Base-by-base conservation (phyloP, 1,139 yeast species). In the Suhomyces anneliseae region DNA sequence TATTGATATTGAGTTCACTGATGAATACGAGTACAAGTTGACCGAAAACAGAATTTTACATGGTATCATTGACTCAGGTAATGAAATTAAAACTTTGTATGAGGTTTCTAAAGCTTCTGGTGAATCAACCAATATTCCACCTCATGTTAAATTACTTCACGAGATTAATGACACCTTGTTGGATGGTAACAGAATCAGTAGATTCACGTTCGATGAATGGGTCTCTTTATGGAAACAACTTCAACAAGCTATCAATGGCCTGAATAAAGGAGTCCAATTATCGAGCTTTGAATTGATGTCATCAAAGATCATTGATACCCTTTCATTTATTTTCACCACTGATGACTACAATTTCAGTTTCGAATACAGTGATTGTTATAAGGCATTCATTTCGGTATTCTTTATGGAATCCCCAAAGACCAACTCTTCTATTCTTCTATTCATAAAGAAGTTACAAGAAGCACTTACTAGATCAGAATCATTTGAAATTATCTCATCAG, bases 201-300 rank as follows among this genome's bases (percentile, higher is more conserved):
- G 37, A 2, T 57, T 62, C 35, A 48, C 63, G 1, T 65, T 56
- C 38, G 66, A 69, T 1, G 68, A 71, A 4, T 80, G 88, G 86
- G 39, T 53, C 5, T 47, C 51, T 2, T 33, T 78, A 5, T 84
- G 90, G 90, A 52, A 50, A 2, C 60, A 62, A 29, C 65, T 86
- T 31, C 67, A 70, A 24, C 54, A 65, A 3, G 58, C 68, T 1
- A 61, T 72, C 8, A 54, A 56, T 29, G 56, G 56, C 0, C 54
- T 57, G 9, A 57, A 55, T 6, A 51, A 53, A 7, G 49, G 53
- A 6, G 11, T 12, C 8, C 56, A 55, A 10, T 57, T 87, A 6
- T 87, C 96, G 0, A 85, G 95, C 52, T 89, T 85, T 68, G 96
- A 90, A 61, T 69, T 90, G 38, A 74, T 83, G 10, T 78, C 87